These are phyloP conservation scores for Phaeodactylum tricornutum DNA, from an alignment of 108 stramenopile species.

Conservation along the genomic window DNA sequence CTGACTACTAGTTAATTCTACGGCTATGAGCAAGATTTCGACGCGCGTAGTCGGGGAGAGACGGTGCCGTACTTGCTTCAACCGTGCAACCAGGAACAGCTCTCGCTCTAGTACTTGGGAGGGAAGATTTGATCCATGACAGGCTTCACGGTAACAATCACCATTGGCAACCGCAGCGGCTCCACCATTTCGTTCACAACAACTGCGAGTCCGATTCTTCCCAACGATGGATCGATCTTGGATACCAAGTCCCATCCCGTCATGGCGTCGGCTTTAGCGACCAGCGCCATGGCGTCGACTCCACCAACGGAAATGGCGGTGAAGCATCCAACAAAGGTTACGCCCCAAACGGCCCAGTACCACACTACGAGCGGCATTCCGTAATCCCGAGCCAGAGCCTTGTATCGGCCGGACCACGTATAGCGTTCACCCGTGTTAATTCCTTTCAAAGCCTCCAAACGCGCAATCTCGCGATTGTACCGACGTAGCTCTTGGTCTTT, in stretches of 20 bases:
- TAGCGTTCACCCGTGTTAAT: constrained; percentile 86
- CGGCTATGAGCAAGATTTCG: too few species aligned
- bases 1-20: too few species aligned
- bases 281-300: constrained; percentile 57
- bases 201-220: constrained; percentile 62
- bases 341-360: constrained; percentile 68
- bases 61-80: too few species aligned
- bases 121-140: constrained; percentile 55
- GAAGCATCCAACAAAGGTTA: constrained; percentile 53
- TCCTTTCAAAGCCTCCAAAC: constrained; percentile 53
- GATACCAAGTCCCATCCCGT: constrained; percentile 40
- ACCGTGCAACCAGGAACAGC: too few species aligned
- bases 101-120: constrained; percentile 29
- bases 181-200: constrained; percentile 77
- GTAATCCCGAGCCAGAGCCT: constrained; percentile 64
- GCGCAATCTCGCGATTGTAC: constrained; percentile 61
- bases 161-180: constrained; percentile 67
- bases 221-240: constrained; percentile 68
- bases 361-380: constrained; percentile 68
- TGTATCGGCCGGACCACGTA: constrained; percentile 73
- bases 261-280: constrained; percentile 34
- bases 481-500: constrained; percentile 69
- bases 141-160: constrained; percentile 79
- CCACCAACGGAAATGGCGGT: constrained; percentile 58
- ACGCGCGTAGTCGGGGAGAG: too few species aligned